Percentiles rank a stretch among this genome's conserved stretches.
These are phyloP conservation scores for Tephrocybe sp. DNA, from an alignment of 768 basidiomycete genomes.

Conservation along the genomic window DNA sequence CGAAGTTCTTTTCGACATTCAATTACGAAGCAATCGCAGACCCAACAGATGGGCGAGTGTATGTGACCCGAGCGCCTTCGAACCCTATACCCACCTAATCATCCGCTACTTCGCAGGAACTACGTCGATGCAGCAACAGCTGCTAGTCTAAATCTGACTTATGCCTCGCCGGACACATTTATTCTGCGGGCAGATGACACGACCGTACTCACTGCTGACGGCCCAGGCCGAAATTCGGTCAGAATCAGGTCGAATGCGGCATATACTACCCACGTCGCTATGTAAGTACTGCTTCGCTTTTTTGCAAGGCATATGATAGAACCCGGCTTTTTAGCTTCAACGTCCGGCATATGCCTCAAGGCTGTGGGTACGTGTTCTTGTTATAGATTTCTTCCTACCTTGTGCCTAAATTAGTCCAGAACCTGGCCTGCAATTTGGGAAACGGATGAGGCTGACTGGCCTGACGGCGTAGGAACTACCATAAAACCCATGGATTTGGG, in stretches of 20 bases:
- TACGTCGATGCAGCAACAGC: slow-evolving; percentile 43
- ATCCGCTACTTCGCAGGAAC: slow-evolving; percentile 28
- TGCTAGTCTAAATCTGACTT: slow-evolving; percentile 50
- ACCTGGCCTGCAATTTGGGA: slow-evolving; percentile 47
- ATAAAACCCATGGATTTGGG: neutral
- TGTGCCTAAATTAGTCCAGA: slow-evolving; percentile 9
- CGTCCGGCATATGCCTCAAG: slow-evolving; percentile 54
- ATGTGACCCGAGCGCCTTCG: slow-evolving; percentile 16
- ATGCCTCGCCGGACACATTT: slow-evolving; percentile 45
- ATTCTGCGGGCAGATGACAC: slow-evolving; percentile 53
- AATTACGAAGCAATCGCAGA: slow-evolving; percentile 49
- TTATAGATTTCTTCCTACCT: neutral
- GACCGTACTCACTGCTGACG: slow-evolving; percentile 41
- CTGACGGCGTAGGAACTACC: slow-evolving; percentile 24
- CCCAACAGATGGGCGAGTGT: slow-evolving; percentile 68
- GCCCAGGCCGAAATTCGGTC: slow-evolving; percentile 56
- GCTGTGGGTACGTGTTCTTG: slow-evolving; percentile 38
- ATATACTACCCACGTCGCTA: slow-evolving; percentile 52
- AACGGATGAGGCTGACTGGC: slow-evolving; percentile 40
- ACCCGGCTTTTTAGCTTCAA: slow-evolving; percentile 28
- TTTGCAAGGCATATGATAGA: too few species aligned
- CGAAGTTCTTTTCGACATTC: slow-evolving; percentile 49
- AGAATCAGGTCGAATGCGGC: slow-evolving; percentile 50
- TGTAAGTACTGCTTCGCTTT: too few species aligned
- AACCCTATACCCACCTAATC: neutral